These are phyloP conservation scores for Xylaria acuta DNA, from an alignment of 495 filamentous ascomycete species.

Conservation along the genomic window DNA sequence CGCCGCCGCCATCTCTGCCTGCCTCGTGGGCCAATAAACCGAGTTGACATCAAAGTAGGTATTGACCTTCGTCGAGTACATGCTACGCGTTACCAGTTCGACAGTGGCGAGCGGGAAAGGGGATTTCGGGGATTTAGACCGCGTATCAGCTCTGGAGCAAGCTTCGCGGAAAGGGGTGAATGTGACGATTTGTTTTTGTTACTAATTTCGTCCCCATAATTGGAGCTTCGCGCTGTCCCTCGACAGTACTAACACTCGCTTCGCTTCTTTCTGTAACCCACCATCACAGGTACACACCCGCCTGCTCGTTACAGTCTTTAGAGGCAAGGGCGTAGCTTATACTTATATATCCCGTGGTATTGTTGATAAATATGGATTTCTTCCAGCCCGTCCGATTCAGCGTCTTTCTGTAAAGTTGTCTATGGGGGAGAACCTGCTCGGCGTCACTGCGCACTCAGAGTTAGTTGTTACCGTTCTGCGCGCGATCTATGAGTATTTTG, in stretches of 20 bases:
- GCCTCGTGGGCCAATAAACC: too few species aligned
- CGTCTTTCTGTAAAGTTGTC: neutral
- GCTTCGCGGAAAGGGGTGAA: neutral
- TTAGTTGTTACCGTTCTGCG: neutral
- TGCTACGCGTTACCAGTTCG: neutral
- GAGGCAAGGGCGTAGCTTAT: neutral
- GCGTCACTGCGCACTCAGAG: neutral
- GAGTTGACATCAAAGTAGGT: neutral
- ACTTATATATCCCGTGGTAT: neutral
- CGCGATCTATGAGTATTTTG: neutral
- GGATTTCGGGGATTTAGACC: neutral
- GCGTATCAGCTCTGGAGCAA: neutral
- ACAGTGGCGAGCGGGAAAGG: neutral
- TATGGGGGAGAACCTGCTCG: conserved; percentile 22
- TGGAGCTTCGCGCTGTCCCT: neutral
- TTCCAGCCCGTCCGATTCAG: neutral
- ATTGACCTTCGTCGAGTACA: neutral
- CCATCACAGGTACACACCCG: neutral
- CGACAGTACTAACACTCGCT: neutral
- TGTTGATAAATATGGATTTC: neutral
- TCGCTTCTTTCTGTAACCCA: neutral
- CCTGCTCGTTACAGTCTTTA: neutral
- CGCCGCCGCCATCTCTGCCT: neutral
- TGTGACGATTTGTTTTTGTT: neutral
- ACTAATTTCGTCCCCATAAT: neutral